These are phyloP conservation scores for Ormosia emarginata DNA, from an alignment of 306 rosid genomes.

Conservation along the genomic window DNA sequence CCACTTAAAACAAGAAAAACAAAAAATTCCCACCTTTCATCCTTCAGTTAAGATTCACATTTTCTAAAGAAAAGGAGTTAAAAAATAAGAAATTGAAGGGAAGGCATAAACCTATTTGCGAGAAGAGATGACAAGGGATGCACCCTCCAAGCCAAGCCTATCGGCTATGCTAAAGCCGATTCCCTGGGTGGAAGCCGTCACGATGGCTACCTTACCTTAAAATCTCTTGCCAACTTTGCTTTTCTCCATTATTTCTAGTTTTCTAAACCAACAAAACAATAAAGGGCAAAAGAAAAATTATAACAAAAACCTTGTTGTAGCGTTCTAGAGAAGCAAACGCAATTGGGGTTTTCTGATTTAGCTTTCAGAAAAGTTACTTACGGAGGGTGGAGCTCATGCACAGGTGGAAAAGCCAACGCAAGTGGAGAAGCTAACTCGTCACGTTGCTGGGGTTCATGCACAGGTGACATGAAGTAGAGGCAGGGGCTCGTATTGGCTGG, in stretches of 20 bases:
- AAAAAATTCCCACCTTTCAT: too few species aligned
- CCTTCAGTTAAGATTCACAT: neutral
- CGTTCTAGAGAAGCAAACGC: too few species aligned
- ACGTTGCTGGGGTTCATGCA: too few species aligned
- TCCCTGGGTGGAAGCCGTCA: conserved; percentile 97
- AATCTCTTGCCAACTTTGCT: conserved; percentile 48
- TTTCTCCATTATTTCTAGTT: neutral
- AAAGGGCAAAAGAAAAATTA: too few species aligned
- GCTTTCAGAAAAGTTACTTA: too few species aligned
- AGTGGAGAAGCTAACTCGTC: too few species aligned
- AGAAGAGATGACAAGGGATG: conserved; percentile 85
- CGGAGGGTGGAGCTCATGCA: too few species aligned
- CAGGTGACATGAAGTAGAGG: too few species aligned
- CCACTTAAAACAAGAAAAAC: neutral
- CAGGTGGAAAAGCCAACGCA: too few species aligned
- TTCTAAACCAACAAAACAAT: neutral
- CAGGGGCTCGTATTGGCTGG: too few species aligned
- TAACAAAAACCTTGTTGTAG: too few species aligned
- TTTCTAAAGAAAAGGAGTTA: neutral
- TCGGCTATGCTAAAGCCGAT: conserved; percentile 82
- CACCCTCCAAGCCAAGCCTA: conserved; percentile 93
- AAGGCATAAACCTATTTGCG: conserved; percentile 55
- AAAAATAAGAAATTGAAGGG: neutral
- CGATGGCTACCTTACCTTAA: conserved; percentile 71
- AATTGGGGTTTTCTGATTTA: too few species aligned